Conservation (phyloP, 1,284 basidiomycete species). For the Vanrija sp. region DNA sequence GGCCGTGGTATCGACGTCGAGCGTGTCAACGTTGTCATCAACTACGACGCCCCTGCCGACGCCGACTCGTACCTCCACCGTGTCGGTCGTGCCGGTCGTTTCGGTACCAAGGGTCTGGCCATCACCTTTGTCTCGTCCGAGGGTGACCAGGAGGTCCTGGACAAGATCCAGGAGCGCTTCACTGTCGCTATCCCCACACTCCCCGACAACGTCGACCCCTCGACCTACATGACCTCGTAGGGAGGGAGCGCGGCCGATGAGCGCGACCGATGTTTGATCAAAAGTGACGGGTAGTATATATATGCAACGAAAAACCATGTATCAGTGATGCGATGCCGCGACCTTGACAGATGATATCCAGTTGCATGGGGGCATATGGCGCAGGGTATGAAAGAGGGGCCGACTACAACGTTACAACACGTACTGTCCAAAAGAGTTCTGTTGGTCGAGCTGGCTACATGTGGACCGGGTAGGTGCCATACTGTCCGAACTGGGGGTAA, state of each 20-base stretch:
- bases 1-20: conserved; percentile 97
- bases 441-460: too few species aligned
- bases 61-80: conserved; percentile 98
- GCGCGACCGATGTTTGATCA: too few species aligned
- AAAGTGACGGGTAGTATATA: too few species aligned
- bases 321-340: neutral
- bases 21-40: conserved; percentile 93
- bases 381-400: too few species aligned
- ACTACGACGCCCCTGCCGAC: conserved; percentile 92
- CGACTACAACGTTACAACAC: too few species aligned
- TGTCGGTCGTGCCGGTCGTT: conserved; percentile 97
- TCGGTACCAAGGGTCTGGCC: conserved; percentile 99
- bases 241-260: neutral
- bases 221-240: conserved; percentile 47
- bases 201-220: conserved; percentile 45
- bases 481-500: too few species aligned
- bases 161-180: conserved; percentile 51
- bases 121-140: conserved; percentile 94
- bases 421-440: too few species aligned
- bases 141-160: conserved; percentile 84
- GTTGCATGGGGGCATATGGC: too few species aligned
- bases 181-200: conserved; percentile 49
- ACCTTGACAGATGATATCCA: too few species aligned
- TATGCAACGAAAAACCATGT: too few species aligned
- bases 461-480: too few species aligned